Evolutionary conservation across 2,329 filamentous ascomycete genomes (phyloP).

Genomic region (Aspergillus sp.): DNA sequence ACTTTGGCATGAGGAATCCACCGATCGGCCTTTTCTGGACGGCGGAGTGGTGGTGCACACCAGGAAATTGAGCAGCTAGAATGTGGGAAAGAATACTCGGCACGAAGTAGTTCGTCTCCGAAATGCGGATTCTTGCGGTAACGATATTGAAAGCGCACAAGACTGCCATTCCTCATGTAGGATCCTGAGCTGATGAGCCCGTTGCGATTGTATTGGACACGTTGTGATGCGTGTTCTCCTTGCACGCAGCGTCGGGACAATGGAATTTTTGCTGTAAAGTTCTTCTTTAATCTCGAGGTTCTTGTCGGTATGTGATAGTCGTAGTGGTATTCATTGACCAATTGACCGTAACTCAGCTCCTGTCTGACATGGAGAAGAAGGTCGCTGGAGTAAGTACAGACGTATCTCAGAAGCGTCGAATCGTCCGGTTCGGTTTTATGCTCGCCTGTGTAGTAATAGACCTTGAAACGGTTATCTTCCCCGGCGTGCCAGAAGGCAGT

Average conservation of each 20-base stretch:
- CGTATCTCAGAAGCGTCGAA: slow-evolving; percentile 34
- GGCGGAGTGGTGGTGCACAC: slow-evolving; percentile 46
- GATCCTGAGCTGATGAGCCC: slow-evolving; percentile 50
- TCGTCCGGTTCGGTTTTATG: slow-evolving; percentile 42
- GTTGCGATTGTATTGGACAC: slow-evolving; percentile 47
- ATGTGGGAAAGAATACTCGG: slow-evolving; percentile 49
- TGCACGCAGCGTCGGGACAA: slow-evolving; percentile 42
- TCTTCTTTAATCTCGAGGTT: slow-evolving; percentile 18
- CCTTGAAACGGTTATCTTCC: slow-evolving; percentile 33
- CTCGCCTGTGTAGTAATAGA: slow-evolving; percentile 34
- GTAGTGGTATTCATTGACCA: slow-evolving; percentile 45
- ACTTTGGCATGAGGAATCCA: slow-evolving; percentile 53
- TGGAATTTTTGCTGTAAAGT: slow-evolving; percentile 32
- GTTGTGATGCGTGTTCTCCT: slow-evolving; percentile 41
- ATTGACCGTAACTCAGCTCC: slow-evolving; percentile 40
- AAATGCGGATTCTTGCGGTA: slow-evolving; percentile 50
- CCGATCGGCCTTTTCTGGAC: slow-evolving; percentile 46
- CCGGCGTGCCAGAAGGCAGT: slow-evolving; percentile 44
- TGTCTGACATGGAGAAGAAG: slow-evolving; percentile 41
- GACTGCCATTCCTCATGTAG: slow-evolving; percentile 47
- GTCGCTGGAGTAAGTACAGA: slow-evolving; percentile 44
- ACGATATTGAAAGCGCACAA: slow-evolving; percentile 49
- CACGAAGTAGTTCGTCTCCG: slow-evolving; percentile 50
- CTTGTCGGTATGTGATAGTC: slow-evolving; percentile 31
- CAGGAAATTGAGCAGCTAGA: slow-evolving; percentile 50